Base-by-base conservation (phyloP, 441 rosid genomes). In the Theobroma grandiflorum region DNA sequence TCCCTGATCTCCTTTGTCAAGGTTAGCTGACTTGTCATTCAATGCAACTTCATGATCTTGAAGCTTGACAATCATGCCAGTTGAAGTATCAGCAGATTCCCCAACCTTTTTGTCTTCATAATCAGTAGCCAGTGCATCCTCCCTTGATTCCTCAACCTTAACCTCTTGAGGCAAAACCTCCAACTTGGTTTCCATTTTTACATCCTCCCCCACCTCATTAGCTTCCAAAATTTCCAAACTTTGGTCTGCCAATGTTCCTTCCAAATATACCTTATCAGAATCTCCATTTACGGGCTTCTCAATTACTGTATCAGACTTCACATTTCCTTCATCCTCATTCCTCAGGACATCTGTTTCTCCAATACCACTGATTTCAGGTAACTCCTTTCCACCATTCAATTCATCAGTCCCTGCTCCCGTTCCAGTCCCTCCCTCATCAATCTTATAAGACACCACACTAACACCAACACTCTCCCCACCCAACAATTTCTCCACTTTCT, bases 361-460 rank as follows among this genome's bases (percentile, higher is more conserved):
- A 78, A 45, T 65, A 18, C 35, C 80, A 75, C 33, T 49, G 38
- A 69, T 55, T 69, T 78, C 87, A 22, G 77, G 63, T 35, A 78
- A 66, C 67, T 72, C 81, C 49, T 57, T 75, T 43, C 59, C 87
- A 45, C 79, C 85, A 70, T 53, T 77, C 62, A 71, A 16, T 65
- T 79, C 85, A 81, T 59, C 80, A 35, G 43, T 35, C 8, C 7
- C 70, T 22, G 12, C 69, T 58, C 74, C 85, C 73, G 55, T 47
- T 49, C 0, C 4, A 50, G 87, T 91, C 83, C 92, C 90, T 67
- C 92, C 93, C 77, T 90, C 87, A 40, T 84, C 88, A 76, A 82
- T 81, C 84, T 77, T 85, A 75, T 86, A 87, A 26, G 61, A 47
- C 15, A 69, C 72, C 63, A 75, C 86, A 80, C 55, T 79, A 45